Evolutionary conservation across 176 grass and related monocot species (phyloP), one percentile per base, ranked within the genome.

Genomic region (Pharus latifolius): DNA sequence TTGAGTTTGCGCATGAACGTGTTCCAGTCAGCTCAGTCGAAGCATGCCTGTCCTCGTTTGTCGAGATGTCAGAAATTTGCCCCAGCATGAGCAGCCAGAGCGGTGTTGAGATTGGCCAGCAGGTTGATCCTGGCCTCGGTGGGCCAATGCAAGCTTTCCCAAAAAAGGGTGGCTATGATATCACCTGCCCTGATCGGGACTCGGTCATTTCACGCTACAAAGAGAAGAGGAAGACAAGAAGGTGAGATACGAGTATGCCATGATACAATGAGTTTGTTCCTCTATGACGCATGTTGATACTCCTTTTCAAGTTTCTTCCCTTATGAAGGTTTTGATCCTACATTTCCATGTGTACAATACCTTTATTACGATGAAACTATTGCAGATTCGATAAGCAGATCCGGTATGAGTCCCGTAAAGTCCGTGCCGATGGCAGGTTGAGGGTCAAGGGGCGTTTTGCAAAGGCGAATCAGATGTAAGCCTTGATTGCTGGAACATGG

Each of bases 221-320:
- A 65, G 90, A 94, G 62, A 99, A 99, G 84, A 91, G 96, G 41
- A 95, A 93, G 76, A 85, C 96, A 79, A 83, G 95, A 63, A 94
- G 90, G 90, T 99, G 23, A 99, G 47, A 49, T 25, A 26, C 40
- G 37, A 9, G 32, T 70, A 31, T 44, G 33, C 0, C 10, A 55
- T 68, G 20, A 1, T 24, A n/a, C 27, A 25, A 45, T 67, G 52
- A 16, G 7, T 1, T 9, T 24, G n/a, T n/a, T n/a, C n/a, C n/a
- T n/a, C n/a, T n/a, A n/a, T n/a, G n/a, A n/a, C n/a, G n/a, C n/a
- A n/a, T n/a, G n/a, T n/a, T n/a, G n/a, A n/a, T n/a, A n/a, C n/a
- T n/a, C n/a, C n/a, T n/a, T n/a, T n/a, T n/a, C n/a, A n/a, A n/a
- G n/a, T n/a, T n/a, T n/a, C n/a, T n/a, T n/a, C n/a, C n/a, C n/a